Base-by-base conservation (phyloP, 805 yeast genomes). In the Metschnikowia aberdeeniae region DNA sequence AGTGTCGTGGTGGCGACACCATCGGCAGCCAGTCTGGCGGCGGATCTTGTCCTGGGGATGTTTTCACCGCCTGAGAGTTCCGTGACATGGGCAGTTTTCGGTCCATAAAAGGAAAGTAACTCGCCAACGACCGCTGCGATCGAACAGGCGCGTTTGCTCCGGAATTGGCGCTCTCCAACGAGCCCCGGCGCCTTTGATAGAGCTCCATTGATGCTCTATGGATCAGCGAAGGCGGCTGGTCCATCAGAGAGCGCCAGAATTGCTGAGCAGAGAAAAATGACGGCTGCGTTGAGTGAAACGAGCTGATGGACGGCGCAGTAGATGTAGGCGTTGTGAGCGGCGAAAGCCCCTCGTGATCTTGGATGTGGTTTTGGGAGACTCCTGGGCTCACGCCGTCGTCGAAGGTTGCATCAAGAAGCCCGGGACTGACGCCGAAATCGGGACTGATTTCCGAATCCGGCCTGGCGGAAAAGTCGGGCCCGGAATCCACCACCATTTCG, bases 261-360 rank as follows among this genome's bases (percentile, higher is more conserved):
- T 70, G 76, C 31, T 69, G 69, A 4, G 76, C 75, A 1, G 72
- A 66, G 48, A 70, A 68, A 46, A 68, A 71, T 4, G 73, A 68
- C 5, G 70, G 73, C 44, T 70, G 76, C 3, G 67, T 59, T 34
- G 72, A 69, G 46, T 70, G 75, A 12, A 69, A 50, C 2, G 74
- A 68, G 26, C 63, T 60, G 2, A 68, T 58, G 10, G 74, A 69
- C 0, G 72, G 75, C 0, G 75, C 67, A 36, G 67, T 60, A 3
- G 74, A 68, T 0, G 75, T 70, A 9, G 74, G 67, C 4, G 76
- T 70, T 7, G 76, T 69, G 44, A 70, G 51, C 5, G 76, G 76
- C 27, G 71, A 65, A 36, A 71, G 53, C 13, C 70, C 76, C 53
- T 46, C 27, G 38, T 28, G 3, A 48, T 49, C 51, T 45, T 48